These are phyloP conservation scores for Yamadazyma olivae DNA, from an alignment of 805 yeast species.

Conservation along the genomic window DNA sequence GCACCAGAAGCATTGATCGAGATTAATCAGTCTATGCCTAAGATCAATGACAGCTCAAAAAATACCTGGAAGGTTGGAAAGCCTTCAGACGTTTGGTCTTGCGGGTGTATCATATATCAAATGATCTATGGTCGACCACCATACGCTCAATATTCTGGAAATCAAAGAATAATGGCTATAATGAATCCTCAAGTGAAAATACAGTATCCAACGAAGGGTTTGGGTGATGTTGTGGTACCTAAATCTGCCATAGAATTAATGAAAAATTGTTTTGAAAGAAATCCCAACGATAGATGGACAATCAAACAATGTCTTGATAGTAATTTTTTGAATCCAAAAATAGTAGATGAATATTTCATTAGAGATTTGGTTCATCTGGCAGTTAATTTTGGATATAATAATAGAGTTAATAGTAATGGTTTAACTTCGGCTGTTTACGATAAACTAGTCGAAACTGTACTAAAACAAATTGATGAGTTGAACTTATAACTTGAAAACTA, in stretches of 20 bases:
- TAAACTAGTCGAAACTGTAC: slow-evolving; percentile 36
- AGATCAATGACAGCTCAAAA: slow-evolving; percentile 12
- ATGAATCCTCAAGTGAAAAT: slow-evolving; percentile 80
- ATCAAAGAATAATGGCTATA: slow-evolving; percentile 77
- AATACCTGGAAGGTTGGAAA: slow-evolving; percentile 77
- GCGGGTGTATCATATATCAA: slow-evolving; percentile 94
- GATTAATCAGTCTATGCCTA: slow-evolving; percentile 33
- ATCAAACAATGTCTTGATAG: slow-evolving; percentile 58
- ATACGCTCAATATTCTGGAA: slow-evolving; percentile 73
- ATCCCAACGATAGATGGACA: slow-evolving; percentile 66
- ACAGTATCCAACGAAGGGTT: slow-evolving; percentile 58
- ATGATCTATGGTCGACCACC: slow-evolving; percentile 95
- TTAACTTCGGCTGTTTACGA: slow-evolving; percentile 41
- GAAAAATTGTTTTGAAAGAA: slow-evolving; percentile 65
- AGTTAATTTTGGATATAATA: slow-evolving; percentile 61
- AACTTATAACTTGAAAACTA: slow-evolving; percentile 14
- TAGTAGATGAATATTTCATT: slow-evolving; percentile 64
- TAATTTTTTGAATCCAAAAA: slow-evolving; percentile 71
- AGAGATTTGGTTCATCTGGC: slow-evolving; percentile 74
- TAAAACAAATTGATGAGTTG: slow-evolving; percentile 35
- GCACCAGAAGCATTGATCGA: slow-evolving; percentile 93
- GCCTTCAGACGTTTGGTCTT: slow-evolving; percentile 97
- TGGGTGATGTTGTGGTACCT: slow-evolving; percentile 65
- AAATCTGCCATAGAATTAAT: slow-evolving; percentile 67
- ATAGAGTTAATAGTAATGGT: slow-evolving; percentile 35